Base-by-base conservation (phyloP, 805 yeast species). In the Saccharomycodes ludwigii region DNA sequence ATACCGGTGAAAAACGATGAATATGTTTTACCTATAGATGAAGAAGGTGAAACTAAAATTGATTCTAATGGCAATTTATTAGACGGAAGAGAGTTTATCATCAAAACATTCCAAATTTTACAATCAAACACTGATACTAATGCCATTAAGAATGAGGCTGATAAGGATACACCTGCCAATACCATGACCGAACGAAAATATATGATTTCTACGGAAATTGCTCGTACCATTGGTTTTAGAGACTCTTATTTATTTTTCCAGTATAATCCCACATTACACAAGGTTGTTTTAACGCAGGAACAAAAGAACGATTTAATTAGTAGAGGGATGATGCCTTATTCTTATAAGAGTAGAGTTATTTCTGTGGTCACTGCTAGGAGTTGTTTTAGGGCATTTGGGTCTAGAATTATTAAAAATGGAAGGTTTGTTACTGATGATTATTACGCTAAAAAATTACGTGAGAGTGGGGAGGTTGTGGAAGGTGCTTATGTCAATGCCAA, bases 191-290 rank as follows among this genome's bases (percentile, higher is more conserved):
- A 29, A 5, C 30, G 33, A 30, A 72, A 34, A 36, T 91, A 73
- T 54, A 86, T 88, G 94, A 70, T 91, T 29, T 77, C 94, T 2
- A 86, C 97, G 0, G 98, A 91, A 50, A 95, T 95, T 3, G 96
- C 98, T 1, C 70, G 97, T 43, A 74, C 88, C 47, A 84, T 88
- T 39, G 97, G 96, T 3, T 82, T 85, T 58, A 68, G 95, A 43
- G 96, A 88, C 50, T 82, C 95, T 2, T 85, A 88, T 47, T 62
- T 85, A 32, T 64, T 34, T 27, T 85, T 88, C 59, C 94, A 86
- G 50, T 80, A 85, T 30, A 95, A 88, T 58, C 69, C 74, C 31
- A 64, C 71, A 31, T 61, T 91, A 32, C 77, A 68, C 60, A 84
- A 86, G 48, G 70, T 78, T 39, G 72, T 80, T 8, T 63, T 86